phyloP scores from a whole-genome alignment of 345 rosid species.

The Salix dunnii region DNA sequence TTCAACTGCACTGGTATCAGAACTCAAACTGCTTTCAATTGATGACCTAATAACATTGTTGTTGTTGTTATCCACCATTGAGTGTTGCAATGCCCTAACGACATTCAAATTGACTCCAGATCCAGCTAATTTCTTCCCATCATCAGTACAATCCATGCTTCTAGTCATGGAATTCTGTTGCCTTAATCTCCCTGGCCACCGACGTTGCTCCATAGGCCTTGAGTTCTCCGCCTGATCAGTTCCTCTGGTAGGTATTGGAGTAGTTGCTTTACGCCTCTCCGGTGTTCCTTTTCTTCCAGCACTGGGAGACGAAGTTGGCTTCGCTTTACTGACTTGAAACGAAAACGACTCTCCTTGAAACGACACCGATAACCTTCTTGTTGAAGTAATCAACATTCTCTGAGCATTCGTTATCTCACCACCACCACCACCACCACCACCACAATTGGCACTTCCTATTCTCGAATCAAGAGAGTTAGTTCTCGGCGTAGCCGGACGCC shows the following conservation, averaged over 20 bases:
- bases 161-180: conserved; percentile 47
- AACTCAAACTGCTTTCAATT: conserved; percentile 45
- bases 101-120: conserved; percentile 38
- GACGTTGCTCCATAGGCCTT: conserved; percentile 51
- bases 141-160: conserved; percentile 60
- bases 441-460: conserved; percentile 7
- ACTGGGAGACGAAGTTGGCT: conserved; percentile 47
- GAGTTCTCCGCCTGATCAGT: conserved; percentile 59
- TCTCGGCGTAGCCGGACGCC: conserved; percentile 56
- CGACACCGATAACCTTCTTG: conserved; percentile 73
- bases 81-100: conserved; percentile 54
- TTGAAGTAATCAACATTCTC: conserved; percentile 61
- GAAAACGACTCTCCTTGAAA: conserved; percentile 83
- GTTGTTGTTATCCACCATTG: conserved; percentile 40
- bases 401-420: conserved; percentile 51
- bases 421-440: conserved; percentile 9
- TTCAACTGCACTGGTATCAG: conserved; percentile 44
- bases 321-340: conserved; percentile 64
- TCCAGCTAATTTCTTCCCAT: conserved; percentile 45
- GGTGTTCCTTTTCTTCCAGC: conserved; percentile 62
- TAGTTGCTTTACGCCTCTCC: conserved; percentile 57
- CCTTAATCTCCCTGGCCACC: conserved; percentile 72
- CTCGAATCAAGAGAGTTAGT: conserved; percentile 40
- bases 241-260: conserved; percentile 34
- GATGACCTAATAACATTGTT: conserved; percentile 33